A percentile compares a stretch with the other conserved stretches of the same genome.
phyloP scores from a whole-genome alignment of 2,329 filamentous ascomycete genomes.

The Fonsecaea nubica region DNA sequence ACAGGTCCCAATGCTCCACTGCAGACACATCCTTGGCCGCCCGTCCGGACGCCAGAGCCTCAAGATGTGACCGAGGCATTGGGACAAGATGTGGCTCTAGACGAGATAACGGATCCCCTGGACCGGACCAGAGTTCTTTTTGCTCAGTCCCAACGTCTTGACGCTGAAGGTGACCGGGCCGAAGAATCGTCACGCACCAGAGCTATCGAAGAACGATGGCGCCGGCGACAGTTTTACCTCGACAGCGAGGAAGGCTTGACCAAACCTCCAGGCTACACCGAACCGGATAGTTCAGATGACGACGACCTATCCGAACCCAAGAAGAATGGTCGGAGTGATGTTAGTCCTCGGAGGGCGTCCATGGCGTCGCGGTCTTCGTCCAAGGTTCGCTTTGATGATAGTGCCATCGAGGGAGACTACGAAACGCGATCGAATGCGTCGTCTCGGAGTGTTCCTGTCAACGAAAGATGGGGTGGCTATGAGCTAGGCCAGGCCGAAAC shows the following conservation, averaged over 20 bases:
- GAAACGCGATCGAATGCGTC: conserved; percentile 76
- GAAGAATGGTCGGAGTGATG: conserved; percentile 11
- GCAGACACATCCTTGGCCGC: conserved; percentile 37
- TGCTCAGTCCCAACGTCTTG: conserved; percentile 49
- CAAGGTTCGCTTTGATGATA: conserved; percentile 78
- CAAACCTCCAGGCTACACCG: conserved; percentile 66
- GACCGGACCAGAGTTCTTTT: conserved; percentile 51
- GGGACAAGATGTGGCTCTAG: conserved; percentile 49
- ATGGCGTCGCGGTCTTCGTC: conserved; percentile 75
- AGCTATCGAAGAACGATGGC: conserved; percentile 73
- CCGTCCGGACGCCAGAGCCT: conserved; percentile 24
- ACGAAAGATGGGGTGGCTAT: conserved; percentile 76
- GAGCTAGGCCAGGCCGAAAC: conserved; percentile 80
- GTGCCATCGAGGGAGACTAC: conserved; percentile 67
- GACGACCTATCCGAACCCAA: conserved; percentile 38
- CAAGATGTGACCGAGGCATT: conserved; percentile 52
- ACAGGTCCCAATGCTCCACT: conserved; percentile 30
- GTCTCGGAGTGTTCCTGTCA: conserved; percentile 69
- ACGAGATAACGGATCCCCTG: conserved; percentile 52
- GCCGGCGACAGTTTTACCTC: conserved; percentile 77
- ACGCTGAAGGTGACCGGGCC: conserved; percentile 48
- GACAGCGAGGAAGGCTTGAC: conserved; percentile 80
- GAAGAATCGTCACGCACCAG: conserved; percentile 47
- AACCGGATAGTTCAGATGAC: conserved; percentile 50
- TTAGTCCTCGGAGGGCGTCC: conserved; percentile 48